These are phyloP conservation scores for Murraya koenigii DNA, from an alignment of 345 rosid species.

Conservation along the genomic window DNA sequence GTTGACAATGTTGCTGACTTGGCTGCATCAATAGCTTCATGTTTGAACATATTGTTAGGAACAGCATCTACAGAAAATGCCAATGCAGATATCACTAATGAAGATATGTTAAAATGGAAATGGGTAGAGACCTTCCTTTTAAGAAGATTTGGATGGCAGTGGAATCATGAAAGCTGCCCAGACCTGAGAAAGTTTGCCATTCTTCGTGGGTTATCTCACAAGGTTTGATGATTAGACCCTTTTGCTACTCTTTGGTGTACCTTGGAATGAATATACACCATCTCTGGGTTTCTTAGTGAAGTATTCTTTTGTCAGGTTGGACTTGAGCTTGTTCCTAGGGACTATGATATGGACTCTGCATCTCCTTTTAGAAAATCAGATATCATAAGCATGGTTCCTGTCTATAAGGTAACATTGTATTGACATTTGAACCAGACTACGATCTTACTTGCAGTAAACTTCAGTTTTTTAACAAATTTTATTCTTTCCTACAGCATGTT, in stretches of 20 bases:
- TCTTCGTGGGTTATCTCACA: slow-evolving; percentile 91
- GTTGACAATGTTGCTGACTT: slow-evolving; percentile 60
- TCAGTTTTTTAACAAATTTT: slow-evolving; percentile 18
- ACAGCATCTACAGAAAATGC: slow-evolving; percentile 41
- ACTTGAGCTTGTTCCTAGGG: slow-evolving; percentile 88
- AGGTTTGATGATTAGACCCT: slow-evolving; percentile 42
- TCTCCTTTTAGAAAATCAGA: slow-evolving; percentile 73
- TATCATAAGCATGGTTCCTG: slow-evolving; percentile 87
- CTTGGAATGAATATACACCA: slow-evolving; percentile 3
- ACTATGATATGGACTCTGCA: slow-evolving; percentile 81
- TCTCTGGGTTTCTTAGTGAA: slow-evolving; percentile 19
- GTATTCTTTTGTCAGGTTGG: slow-evolving; percentile 65
- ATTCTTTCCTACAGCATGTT: slow-evolving; percentile 59
- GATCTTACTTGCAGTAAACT: not conserved
- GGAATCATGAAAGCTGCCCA: slow-evolving; percentile 60
- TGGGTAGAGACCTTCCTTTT: slow-evolving; percentile 78
- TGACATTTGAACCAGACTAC: not conserved
- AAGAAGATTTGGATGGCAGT: slow-evolving; percentile 75
- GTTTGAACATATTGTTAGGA: slow-evolving; percentile 80
- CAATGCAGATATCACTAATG: slow-evolving; percentile 38
- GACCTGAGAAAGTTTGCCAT: slow-evolving; percentile 77
- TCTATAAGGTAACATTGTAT: slow-evolving; percentile 66
- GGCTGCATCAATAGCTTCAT: slow-evolving; percentile 75
- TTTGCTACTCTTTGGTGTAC: slow-evolving; percentile 11
- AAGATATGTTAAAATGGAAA: slow-evolving; percentile 62